phyloP scores from a whole-genome alignment of 495 filamentous ascomycete genomes.

The Entonaema liquescens region DNA sequence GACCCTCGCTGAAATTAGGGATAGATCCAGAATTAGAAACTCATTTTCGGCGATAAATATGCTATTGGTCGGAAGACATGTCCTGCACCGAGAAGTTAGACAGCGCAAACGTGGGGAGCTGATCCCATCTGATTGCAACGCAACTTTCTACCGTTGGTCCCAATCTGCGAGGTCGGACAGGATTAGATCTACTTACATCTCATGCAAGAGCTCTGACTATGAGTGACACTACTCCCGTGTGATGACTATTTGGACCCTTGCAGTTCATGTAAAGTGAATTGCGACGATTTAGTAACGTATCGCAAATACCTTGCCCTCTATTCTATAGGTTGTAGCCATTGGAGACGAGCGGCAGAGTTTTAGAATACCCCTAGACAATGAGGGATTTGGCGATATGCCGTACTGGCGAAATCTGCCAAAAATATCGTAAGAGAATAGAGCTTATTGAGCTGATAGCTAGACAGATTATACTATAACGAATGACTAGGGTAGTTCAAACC shows the following conservation, averaged over 20 bases:
- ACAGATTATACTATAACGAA: conserved; percentile 9
- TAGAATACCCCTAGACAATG: not conserved
- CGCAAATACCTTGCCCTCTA: not conserved
- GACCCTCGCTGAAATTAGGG: conserved; percentile 20
- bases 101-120: conserved; percentile 24
- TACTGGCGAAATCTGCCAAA: not conserved
- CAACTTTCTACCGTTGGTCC: conserved; percentile 19
- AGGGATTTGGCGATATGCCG: conserved; percentile 6
- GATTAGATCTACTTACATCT: conserved; percentile 7
- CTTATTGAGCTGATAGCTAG: not conserved
- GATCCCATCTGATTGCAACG: conserved; percentile 31
- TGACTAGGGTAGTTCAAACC: no score
- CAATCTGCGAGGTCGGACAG: conserved; percentile 28
- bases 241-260: not conserved
- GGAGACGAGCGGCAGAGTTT: conserved; percentile 3
- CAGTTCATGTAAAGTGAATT: not conserved
- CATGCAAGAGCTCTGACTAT: not conserved
- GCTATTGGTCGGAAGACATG: conserved; percentile 24
- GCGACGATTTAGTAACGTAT: not conserved
- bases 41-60: conserved; percentile 20
- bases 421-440: not conserved
- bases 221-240: no score
- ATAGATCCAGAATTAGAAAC: conserved; percentile 26
- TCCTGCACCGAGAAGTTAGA: conserved; percentile 20
- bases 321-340: not conserved